Evolutionary conservation across 805 yeast genomes (phyloP).

Genomic region (Candida caryicola): DNA sequence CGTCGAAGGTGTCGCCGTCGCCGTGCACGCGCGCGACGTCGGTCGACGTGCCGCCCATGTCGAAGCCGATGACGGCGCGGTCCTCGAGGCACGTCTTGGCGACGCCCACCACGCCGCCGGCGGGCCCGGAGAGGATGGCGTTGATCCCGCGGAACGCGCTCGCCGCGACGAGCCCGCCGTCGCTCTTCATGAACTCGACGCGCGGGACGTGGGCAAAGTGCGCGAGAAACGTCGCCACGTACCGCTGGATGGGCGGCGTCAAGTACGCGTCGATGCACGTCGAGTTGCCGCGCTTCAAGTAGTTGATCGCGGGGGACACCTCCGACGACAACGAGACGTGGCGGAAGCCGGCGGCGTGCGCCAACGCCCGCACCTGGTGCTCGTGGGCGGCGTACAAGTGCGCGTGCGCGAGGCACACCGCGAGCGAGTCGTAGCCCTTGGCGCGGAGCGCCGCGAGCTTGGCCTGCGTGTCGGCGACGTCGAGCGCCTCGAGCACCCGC

Average conservation of each 20-base stretch:
- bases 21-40: conserved; percentile 46
- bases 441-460: conserved; percentile 23
- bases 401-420: conserved; percentile 40
- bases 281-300: conserved; percentile 40
- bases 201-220: conserved; percentile 41
- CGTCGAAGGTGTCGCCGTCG: conserved; percentile 38
- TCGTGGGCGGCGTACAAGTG: conserved; percentile 42
- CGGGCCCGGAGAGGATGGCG: conserved; percentile 93
- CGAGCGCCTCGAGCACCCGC: conserved; percentile 31
- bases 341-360: conserved; percentile 34
- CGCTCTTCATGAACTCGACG: conserved; percentile 90
- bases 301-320: conserved; percentile 43
- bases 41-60: conserved; percentile 48
- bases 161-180: conserved; percentile 91
- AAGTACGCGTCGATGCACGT: conserved; percentile 45
- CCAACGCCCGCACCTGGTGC: conserved; percentile 26
- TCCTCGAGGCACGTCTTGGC: conserved; percentile 77
- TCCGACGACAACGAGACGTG: conserved; percentile 38
- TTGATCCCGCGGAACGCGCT: conserved; percentile 78
- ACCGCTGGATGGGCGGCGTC: conserved; percentile 37
- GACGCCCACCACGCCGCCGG: conserved; percentile 96
- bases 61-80: conserved; percentile 39
- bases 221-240: conserved; percentile 33
- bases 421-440: conserved; percentile 27
- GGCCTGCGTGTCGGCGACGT: conserved; percentile 17